Evolutionary conservation across 805 yeast species (phyloP), one percentile per base, ranked within the genome.

Genomic region (Alloascoidea africana): DNA sequence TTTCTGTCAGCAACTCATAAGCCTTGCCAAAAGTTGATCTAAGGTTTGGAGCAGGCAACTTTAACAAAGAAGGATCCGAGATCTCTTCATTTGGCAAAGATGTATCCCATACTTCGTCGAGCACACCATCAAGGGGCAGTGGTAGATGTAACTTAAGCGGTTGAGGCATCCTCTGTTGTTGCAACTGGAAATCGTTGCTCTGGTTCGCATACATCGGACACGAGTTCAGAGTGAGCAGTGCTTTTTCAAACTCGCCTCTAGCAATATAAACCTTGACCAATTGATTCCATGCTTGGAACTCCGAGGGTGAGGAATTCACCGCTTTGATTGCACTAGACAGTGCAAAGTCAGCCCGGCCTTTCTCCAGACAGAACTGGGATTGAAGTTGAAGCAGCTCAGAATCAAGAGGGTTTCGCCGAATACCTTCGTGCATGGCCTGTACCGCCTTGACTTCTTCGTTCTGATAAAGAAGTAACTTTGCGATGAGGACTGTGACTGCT

Each of bases 221-320:
- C 1, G 85, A 70, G 51, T 85, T 85, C 43, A 84, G 59, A 0
- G 87, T 66, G 32, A 73, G 50, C 32, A 85, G 57, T 0, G 94
- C 93, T 42, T 60, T 63, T 32, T 62, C 60, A 45, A 63, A 72
- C 48, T 82, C 73, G 36, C 65, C 68, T 35, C 50, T 57, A 27
- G 75, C 54, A 14, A 79, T 65, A 47, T 83, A 76, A 27, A 73
- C 68, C 42, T 73, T 61, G 3, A 80, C 69, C 34, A 84, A 59
- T 27, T 62, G 59, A 41, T 68, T 70, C 95, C 95, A 84, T 18
- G 79, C 60, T 37, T 66, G 69, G 51, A 77, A 84, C 51, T 79
- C 89, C 2, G 83, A 63, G 0, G 94, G 94, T n/a, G 81, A 61
- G 2, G 80, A 63, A 37, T 68, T 62, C 14, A 80, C 74, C 3